phyloP scores from a whole-genome alignment of 345 rosid species.

The Hypericum androsaemum region DNA sequence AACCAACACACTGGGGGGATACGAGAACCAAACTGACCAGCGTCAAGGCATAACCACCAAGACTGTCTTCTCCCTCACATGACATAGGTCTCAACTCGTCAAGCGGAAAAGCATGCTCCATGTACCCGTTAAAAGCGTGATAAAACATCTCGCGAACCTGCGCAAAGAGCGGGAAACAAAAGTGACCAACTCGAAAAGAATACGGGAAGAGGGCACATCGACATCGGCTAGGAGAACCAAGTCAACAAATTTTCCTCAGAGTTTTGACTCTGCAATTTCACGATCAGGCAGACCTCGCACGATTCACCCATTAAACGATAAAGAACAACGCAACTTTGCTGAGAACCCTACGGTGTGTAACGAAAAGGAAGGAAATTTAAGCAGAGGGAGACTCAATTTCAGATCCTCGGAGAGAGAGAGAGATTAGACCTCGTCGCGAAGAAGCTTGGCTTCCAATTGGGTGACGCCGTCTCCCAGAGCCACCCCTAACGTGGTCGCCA shows the following conservation, averaged over 20 bases:
- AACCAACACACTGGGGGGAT: slow-evolving; percentile 4
- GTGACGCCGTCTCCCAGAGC: slow-evolving; percentile 59
- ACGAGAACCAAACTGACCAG: slow-evolving; percentile 35
- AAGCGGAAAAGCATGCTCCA: slow-evolving; percentile 89
- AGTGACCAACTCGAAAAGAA: not conserved
- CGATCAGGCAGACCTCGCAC: too few species aligned
- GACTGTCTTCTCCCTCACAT: slow-evolving; percentile 81
- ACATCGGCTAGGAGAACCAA: too few species aligned
- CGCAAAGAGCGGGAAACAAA: slow-evolving; percentile 1
- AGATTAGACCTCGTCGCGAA: slow-evolving; percentile 74
- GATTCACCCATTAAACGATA: too few species aligned
- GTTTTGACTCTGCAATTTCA: too few species aligned
- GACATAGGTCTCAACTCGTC: slow-evolving; percentile 88
- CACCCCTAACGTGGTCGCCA: too few species aligned
- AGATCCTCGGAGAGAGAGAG: slow-evolving; percentile 3
- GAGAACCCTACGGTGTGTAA: too few species aligned
- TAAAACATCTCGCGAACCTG: slow-evolving; percentile 97
- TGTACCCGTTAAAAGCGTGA: slow-evolving; percentile 94
- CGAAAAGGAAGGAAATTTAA: not conserved
- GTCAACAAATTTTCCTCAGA: too few species aligned
- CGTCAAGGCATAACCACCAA: slow-evolving; percentile 95
- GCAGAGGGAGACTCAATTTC: not conserved
- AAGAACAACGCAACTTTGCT: too few species aligned
- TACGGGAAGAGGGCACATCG: not conserved
- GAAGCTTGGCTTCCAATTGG: slow-evolving; percentile 60